Conservation (phyloP, 2,329 filamentous ascomycete genomes). For the Ascochyta lentis region DNA sequence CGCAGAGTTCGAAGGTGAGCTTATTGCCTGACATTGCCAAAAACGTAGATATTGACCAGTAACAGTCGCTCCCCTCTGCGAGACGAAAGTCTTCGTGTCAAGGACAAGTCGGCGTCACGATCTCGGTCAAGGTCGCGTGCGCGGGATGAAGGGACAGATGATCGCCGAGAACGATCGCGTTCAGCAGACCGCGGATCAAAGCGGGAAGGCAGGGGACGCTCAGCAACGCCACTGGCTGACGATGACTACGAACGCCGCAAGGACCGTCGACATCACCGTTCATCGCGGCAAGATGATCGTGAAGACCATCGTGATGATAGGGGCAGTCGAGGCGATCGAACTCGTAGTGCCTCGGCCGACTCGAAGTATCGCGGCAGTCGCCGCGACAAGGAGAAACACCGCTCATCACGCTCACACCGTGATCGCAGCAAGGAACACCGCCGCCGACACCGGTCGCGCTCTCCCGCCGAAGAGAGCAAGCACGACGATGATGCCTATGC, state of each 20-base stretch:
- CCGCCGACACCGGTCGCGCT: constrained; percentile 53
- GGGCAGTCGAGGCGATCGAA: constrained; percentile 60
- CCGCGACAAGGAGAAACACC: constrained; percentile 51
- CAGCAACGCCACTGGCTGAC: constrained; percentile 52
- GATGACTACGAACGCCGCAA: constrained; percentile 46
- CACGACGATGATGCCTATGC: constrained; percentile 41
- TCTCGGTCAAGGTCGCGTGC: constrained; percentile 48
- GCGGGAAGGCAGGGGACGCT: constrained; percentile 58
- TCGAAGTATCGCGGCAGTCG: constrained; percentile 67
- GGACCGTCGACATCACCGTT: constrained; percentile 57
- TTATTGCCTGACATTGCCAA: neutral
- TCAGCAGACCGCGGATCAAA: constrained; percentile 56
- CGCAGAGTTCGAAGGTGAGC: constrained; percentile 43
- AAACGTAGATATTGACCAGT: constrained; percentile 9
- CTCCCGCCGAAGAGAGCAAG: constrained; percentile 39
- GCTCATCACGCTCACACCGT: constrained; percentile 55
- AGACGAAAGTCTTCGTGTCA: constrained; percentile 42
- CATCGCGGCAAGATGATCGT: constrained; percentile 50
- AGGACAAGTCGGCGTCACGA: constrained; percentile 51
- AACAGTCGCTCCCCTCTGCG: constrained; percentile 42
- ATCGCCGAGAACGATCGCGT: constrained; percentile 29
- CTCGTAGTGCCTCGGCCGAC: constrained; percentile 70
- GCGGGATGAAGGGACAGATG: constrained; percentile 26
- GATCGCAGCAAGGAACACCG: constrained; percentile 55
- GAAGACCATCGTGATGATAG: constrained; percentile 55